Evolutionary conservation across 164 flowering plant genomes (phyloP).

Genomic region (Houttuynia cordata): DNA sequence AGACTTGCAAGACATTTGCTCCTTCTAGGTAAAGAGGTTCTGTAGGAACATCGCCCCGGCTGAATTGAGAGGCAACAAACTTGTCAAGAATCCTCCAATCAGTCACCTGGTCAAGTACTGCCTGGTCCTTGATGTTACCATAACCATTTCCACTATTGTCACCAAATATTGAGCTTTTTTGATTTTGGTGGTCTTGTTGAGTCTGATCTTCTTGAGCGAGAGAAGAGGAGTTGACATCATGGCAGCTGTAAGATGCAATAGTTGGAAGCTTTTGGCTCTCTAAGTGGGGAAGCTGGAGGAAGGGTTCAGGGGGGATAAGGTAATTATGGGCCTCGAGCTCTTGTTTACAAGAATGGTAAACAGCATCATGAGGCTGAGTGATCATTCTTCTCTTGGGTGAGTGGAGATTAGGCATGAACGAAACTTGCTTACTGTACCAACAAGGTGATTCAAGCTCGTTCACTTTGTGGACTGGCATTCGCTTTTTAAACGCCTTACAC

Average conservation of each 20-base stretch:
- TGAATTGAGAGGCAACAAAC: conserved; percentile 87
- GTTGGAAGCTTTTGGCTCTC: conserved; percentile 66
- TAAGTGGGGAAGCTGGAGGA: conserved; percentile 69
- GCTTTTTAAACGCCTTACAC: conserved; percentile 90
- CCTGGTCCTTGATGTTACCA: conserved; percentile 19
- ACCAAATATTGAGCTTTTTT: conserved; percentile 20
- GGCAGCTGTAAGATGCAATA: conserved; percentile 21
- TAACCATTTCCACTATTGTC: conserved; percentile 9
- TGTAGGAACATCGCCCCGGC: conserved; percentile 43
- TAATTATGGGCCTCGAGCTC: conserved; percentile 56
- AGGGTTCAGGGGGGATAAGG: conserved; percentile 34
- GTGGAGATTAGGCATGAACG: conserved; percentile 68
- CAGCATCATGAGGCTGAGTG: conserved; percentile 18
- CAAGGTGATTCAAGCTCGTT: conserved; percentile 56
- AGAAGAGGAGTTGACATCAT: conserved; percentile 28
- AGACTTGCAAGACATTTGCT: conserved; percentile 17
- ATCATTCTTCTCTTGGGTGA: conserved; percentile 39
- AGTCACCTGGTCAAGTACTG: conserved; percentile 56
- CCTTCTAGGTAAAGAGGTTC: conserved; percentile 27
- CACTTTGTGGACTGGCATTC: conserved; percentile 39
- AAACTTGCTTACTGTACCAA: conserved; percentile 81
- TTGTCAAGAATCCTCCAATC: conserved; percentile 89
- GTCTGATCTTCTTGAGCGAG: conserved; percentile 39
- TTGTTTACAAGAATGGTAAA: conserved; percentile 51
- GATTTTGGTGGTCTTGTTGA: conserved; percentile 18